Percentiles rank a stretch among this genome's conserved stretches.
Conservation (phyloP, 2,329 filamentous ascomycete species). For the Atkinsonella texensis region DNA sequence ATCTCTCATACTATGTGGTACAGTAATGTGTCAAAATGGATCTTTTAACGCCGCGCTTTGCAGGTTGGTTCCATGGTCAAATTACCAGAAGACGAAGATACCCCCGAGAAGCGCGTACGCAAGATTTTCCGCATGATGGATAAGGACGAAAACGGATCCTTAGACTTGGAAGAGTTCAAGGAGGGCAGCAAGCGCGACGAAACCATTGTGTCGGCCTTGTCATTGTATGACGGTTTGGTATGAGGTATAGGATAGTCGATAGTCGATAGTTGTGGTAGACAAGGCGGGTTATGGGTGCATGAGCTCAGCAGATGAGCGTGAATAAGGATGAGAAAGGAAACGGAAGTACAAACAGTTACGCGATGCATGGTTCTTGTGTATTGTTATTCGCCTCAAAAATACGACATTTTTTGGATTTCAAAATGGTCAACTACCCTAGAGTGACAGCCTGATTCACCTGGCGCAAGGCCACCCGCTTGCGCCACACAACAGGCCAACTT, state of each 20-base stretch:
- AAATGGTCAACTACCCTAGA: not conserved
- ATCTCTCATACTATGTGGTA: not conserved
- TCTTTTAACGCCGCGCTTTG: not conserved
- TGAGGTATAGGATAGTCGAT: slow-evolving; percentile 23
- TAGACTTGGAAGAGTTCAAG: slow-evolving; percentile 98
- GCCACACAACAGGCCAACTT: no score
- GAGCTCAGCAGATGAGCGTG: not conserved
- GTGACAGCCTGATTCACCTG: not conserved
- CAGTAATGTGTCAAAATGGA: not conserved
- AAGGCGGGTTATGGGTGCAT: not conserved
- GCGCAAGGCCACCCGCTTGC: no score
- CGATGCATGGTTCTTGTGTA: slow-evolving; percentile 4
- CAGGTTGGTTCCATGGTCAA: slow-evolving; percentile 99
- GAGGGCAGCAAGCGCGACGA: slow-evolving; percentile 98
- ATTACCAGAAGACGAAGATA: slow-evolving; percentile 95
- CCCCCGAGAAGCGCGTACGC: slow-evolving; percentile 90
- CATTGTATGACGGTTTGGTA: slow-evolving; percentile 90
- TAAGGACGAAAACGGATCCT: slow-evolving; percentile 95
- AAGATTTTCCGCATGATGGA: slow-evolving; percentile 99
- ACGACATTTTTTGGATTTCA: not conserved
- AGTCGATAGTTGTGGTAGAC: not conserved
- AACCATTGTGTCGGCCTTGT: slow-evolving; percentile 94
- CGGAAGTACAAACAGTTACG: not conserved
- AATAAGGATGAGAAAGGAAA: not conserved
- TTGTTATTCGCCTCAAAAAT: not conserved